These are phyloP conservation scores for Trichoderma koningiopsis DNA, from an alignment of 2,329 filamentous ascomycete genomes.

Conservation along the genomic window DNA sequence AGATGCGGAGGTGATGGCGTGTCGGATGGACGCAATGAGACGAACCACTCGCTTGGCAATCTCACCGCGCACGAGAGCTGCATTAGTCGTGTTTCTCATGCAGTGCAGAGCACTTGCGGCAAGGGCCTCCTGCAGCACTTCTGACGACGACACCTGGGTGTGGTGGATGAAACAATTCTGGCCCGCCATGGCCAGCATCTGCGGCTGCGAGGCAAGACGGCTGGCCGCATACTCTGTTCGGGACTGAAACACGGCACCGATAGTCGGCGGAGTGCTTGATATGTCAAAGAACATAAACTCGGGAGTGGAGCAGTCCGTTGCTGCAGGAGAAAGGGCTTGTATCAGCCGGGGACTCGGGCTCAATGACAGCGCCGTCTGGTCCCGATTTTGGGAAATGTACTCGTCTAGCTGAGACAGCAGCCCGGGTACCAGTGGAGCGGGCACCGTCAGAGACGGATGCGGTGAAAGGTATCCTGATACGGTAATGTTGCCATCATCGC, in stretches of 20 bases:
- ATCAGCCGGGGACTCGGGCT: not conserved
- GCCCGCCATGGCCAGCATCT: constrained; percentile 17
- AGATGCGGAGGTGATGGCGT: not conserved
- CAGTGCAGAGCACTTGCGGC: constrained; percentile 21
- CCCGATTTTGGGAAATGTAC: constrained; percentile 3
- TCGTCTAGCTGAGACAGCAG: constrained; percentile 15
- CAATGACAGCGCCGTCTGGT: constrained; percentile 9
- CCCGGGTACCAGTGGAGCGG: constrained; percentile 5
- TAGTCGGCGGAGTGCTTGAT: not conserved
- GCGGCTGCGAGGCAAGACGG: constrained; percentile 13
- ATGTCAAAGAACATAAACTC: constrained; percentile 20
- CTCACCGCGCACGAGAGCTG: constrained; percentile 15
- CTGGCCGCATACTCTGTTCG: constrained; percentile 4
- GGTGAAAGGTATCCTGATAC: not conserved
- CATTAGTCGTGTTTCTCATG: constrained; percentile 21
- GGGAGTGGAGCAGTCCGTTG: not conserved
- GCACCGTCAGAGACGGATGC: constrained; percentile 1
- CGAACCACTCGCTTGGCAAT: constrained; percentile 15
- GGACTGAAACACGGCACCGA: constrained; percentile 6
- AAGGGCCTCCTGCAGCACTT: constrained; percentile 21
- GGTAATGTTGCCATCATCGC: not conserved
- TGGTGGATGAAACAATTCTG: constrained; percentile 22
- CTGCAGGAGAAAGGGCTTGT: not conserved
- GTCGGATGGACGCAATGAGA: constrained; percentile 5
- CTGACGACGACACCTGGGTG: constrained; percentile 11